Evolutionary conservation across 495 filamentous ascomycete genomes (phyloP).

Genomic region (Coniosporium apollinis): DNA sequence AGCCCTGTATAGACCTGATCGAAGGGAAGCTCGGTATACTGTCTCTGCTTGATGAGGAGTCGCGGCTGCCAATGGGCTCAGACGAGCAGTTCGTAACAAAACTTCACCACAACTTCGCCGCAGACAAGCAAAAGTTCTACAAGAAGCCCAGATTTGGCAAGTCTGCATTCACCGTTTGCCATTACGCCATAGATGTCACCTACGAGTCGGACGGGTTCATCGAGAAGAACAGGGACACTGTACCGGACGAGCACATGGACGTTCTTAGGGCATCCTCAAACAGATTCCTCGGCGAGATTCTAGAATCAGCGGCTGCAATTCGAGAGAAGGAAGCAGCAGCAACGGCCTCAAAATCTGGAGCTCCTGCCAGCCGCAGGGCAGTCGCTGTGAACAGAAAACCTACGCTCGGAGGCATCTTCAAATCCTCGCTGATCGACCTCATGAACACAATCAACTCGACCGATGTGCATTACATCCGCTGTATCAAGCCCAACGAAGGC

Average conservation of each 20-base stretch:
- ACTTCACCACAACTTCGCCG: slow-evolving; percentile 84
- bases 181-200: slow-evolving; percentile 96
- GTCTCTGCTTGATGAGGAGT: slow-evolving; percentile 89
- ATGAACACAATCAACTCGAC: slow-evolving; percentile 97
- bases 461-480: slow-evolving; percentile 97
- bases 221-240: slow-evolving; percentile 97
- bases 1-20: slow-evolving; percentile 98
- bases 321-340: slow-evolving; percentile 74
- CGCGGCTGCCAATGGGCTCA: slow-evolving; percentile 86
- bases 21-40: slow-evolving; percentile 92
- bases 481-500: slow-evolving; percentile 97
- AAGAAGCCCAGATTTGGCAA: slow-evolving; percentile 97
- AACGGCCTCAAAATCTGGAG: slow-evolving; percentile 46
- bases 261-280: slow-evolving; percentile 75
- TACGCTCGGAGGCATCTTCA: slow-evolving; percentile 95
- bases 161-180: slow-evolving; percentile 93
- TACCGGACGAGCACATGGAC: slow-evolving; percentile 95
- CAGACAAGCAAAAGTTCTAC: slow-evolving; percentile 90
- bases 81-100: slow-evolving; percentile 97
- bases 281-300: slow-evolving; percentile 65
- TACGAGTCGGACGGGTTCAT: slow-evolving; percentile 99
- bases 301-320: slow-evolving; percentile 69
- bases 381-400: slow-evolving; percentile 91
- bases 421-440: slow-evolving; percentile 91
- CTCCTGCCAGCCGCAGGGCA: slow-evolving; percentile 65